Evolutionary conservation across 73 alveolate species (phyloP).

Genomic region (Urostyla sp.): DNA sequence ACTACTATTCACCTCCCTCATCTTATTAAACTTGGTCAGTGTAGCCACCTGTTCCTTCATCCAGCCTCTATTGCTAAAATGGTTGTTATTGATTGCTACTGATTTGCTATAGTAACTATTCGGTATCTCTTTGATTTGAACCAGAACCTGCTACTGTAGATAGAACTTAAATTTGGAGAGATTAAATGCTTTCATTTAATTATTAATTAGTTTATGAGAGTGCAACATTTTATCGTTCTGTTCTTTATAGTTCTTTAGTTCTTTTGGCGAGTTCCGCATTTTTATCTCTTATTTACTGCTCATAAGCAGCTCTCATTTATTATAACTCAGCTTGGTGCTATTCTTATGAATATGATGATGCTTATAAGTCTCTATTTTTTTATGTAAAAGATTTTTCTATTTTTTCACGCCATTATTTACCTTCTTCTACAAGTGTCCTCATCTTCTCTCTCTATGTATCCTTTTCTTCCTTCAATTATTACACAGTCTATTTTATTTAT

Average conservation of each 20-base stretch:
- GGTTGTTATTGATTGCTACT: not conserved
- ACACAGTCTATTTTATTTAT: constrained; percentile 10
- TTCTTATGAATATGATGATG: too few relatives aligned
- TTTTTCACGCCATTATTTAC: not conserved
- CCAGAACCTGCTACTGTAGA: constrained; percentile 54
- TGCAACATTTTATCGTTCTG: constrained; percentile 21
- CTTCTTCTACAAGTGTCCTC: not conserved
- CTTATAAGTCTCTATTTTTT: constrained; percentile 1
- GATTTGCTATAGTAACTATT: too few relatives aligned
- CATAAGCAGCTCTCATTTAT: constrained; percentile 4
- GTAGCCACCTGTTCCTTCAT: too few relatives aligned
- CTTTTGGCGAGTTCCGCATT: constrained; percentile 27
- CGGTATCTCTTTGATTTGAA: constrained; percentile 43
- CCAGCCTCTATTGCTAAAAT: constrained; percentile 8
- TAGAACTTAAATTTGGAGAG: constrained; percentile 15
- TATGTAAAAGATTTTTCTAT: constrained; percentile 3
- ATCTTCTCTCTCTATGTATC: constrained; percentile 12
- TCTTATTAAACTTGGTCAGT: constrained; percentile 16
- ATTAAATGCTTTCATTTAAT: not conserved
- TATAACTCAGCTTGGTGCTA: constrained; percentile 11
- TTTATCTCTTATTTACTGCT: constrained; percentile 9
- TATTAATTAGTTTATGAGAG: constrained; percentile 16
- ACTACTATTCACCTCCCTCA: not conserved
- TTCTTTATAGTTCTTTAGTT: not conserved
- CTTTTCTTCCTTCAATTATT: constrained; percentile 31